Evolutionary conservation across 495 filamentous ascomycete species (phyloP).

Genomic region (Penicillium subrubescens): DNA sequence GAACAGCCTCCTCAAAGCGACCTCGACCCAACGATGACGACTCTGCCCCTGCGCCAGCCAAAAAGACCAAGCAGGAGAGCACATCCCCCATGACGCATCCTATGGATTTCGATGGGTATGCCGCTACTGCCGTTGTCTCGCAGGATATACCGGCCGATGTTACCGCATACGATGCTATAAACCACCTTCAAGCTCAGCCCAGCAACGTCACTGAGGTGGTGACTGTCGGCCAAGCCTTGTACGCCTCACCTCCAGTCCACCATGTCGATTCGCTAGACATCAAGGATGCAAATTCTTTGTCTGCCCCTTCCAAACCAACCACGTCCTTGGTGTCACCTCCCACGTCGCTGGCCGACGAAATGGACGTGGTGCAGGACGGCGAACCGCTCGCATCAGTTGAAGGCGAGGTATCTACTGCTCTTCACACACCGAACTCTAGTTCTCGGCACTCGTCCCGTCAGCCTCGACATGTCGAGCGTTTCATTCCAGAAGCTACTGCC

Average conservation of each 20-base stretch:
- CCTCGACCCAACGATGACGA: constrained; percentile 47
- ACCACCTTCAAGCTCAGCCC: constrained; percentile 10
- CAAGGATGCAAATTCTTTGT: constrained; percentile 34
- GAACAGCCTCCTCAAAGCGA: constrained; percentile 50
- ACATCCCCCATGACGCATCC: constrained; percentile 35
- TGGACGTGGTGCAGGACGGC: constrained; percentile 40
- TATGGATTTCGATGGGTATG: constrained; percentile 17
- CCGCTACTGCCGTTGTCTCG: constrained; percentile 15
- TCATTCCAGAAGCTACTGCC: constrained; percentile 40
- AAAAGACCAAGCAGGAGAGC: constrained; percentile 46
- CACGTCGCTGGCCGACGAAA: constrained; percentile 53
- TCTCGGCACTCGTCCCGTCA: constrained; percentile 55
- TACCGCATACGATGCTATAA: constrained; percentile 5
- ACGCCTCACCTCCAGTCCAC: constrained; percentile 43
- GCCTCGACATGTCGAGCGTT: constrained; percentile 48
- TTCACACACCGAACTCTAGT: constrained; percentile 50
- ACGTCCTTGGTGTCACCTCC: constrained; percentile 55
- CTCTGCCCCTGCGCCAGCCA: constrained; percentile 22
- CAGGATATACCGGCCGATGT: constrained; percentile 14
- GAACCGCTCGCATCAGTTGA: constrained; percentile 38
- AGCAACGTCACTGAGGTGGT: constrained; percentile 22
- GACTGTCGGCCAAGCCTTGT: constrained; percentile 30
- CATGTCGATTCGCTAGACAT: constrained; percentile 38
- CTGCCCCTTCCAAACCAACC: constrained; percentile 39
- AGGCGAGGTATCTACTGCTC: constrained; percentile 33